A percentile compares a stretch with the other conserved stretches of the same genome.
Conservation (phyloP, 176 grass and related monocot species). For the Eleusine indica region DNA sequence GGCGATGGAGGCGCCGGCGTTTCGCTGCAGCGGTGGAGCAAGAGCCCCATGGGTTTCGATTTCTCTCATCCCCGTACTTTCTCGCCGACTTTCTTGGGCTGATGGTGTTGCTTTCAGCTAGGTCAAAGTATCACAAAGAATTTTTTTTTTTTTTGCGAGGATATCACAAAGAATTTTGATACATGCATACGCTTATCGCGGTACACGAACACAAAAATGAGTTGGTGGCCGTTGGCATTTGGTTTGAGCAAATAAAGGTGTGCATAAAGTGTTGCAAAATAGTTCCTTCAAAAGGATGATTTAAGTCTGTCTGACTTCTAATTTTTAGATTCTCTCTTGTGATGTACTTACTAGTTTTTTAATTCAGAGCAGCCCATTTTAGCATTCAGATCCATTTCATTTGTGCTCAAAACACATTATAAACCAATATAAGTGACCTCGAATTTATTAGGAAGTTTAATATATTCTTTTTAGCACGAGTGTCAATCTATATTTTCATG, state of each 20-base stretch:
- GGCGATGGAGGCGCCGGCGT: not conserved
- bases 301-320: too few relatives aligned
- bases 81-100: not conserved
- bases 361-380: not conserved
- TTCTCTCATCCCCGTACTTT: not conserved
- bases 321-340: not conserved
- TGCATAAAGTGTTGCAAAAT: not conserved
- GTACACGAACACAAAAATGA: not conserved
- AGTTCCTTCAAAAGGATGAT: not conserved
- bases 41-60: not conserved
- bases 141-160: not conserved
- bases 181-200: constrained; percentile 17
- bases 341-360: not conserved
- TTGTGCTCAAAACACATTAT: not conserved
- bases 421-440: too few relatives aligned
- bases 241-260: not conserved
- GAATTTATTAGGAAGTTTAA: not conserved
- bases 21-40: not conserved
- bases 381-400: not conserved
- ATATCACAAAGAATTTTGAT: constrained; percentile 8
- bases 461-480: too few relatives aligned
- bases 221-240: not conserved
- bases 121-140: constrained; percentile 9
- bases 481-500: not conserved
- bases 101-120: not conserved